Base-by-base conservation (phyloP, 164 flowering plant genomes). In the Annona squamosa region DNA sequence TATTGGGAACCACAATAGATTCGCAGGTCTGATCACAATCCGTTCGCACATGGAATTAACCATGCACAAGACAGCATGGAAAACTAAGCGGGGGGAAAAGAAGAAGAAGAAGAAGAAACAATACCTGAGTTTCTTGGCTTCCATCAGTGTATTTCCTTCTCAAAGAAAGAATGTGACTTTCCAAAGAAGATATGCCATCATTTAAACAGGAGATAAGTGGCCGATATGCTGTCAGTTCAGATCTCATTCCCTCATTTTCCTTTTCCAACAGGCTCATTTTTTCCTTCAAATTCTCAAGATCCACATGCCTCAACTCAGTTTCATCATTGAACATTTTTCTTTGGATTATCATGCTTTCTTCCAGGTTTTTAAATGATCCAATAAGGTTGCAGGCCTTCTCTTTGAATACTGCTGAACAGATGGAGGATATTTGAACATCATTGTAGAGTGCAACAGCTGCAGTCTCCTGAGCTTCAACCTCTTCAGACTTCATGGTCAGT, bases 391-490 rank as follows among this genome's bases (percentile, higher is more conserved):
- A 81, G 67, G 90, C 87, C 82, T 90, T 93, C 69, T 85, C 80
- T 77, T 87, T 84, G 65, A 86, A 81, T 19, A 93, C 71, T 79
- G 81, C 86, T 80, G 67, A 68, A 69, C 17, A 37, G 73, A 76
- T 48, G 26, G 64, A 64, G 26, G 75, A 48, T 37, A 59, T n/a
- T 65, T 78, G 76, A 69, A 87, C 87, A 80, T 89, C 98, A 76
- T 83, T 87, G 76, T 86, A 93, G 72, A 91, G 85, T 48, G 82
- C 72, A 63, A 89, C 70, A 66, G 97, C 90, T 78, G 88, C 92
- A n/a, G 86, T 83, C 75, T 95, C 97, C 91, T 89, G 88, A 43
- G 86, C 82, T 82, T 88, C 85, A 77, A 81, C 82, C 72, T 87
- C 92, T 18, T 73, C 59, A 26, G 17, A 56, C n/a, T 74, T 88